Base-by-base conservation (phyloP, 1,139 yeast genomes). In the Petasospora fabianii region DNA sequence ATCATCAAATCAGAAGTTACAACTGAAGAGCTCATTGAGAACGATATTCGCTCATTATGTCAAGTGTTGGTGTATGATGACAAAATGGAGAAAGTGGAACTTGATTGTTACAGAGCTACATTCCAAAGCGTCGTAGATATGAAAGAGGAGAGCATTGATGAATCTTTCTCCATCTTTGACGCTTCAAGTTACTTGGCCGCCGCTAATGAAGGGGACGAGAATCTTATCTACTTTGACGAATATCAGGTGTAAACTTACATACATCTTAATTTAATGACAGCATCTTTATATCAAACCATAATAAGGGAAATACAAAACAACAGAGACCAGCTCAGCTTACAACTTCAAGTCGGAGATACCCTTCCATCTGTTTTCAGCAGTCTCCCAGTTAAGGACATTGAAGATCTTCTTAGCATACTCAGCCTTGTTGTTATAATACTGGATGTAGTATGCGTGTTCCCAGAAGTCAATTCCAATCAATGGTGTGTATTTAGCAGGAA, bases 391-490 rank as follows among this genome's bases (percentile, higher is more conserved):
- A 65, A 88, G 77, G 35, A 88, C 96, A 56, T 84, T 83, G 96
- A 97, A 88, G 63, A 88, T 84, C 45, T 95, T 94, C 69, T 85
- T 82, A 75, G 88, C 88, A 69, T 88, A 88, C 61, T 87, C 96
- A 29, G 68, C 95, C 74, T 88, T 88, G 63, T 82, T 88, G 69
- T 88, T 88, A 67, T 85, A 83, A 72, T 88, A 88, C 67, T 88
- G 97, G 67, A 88, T 73, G 74, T 88, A 88, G 72, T 87, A 88
- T 41, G 97, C 96, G 61, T 88, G 97, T 66, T 88, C 97, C 97
- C 97, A 88, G 48, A 96, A 96, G 60, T 88, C 97, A 61, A 88
- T 85, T 36, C 96, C 97, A 46, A 88, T 75, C 62, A 88, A 69
- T 27, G 96, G 95, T 41, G 77, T 72, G 58, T 75, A 72, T 20